These are phyloP conservation scores for Leccinum boreale DNA, from an alignment of 768 basidiomycete genomes.

Conservation along the genomic window DNA sequence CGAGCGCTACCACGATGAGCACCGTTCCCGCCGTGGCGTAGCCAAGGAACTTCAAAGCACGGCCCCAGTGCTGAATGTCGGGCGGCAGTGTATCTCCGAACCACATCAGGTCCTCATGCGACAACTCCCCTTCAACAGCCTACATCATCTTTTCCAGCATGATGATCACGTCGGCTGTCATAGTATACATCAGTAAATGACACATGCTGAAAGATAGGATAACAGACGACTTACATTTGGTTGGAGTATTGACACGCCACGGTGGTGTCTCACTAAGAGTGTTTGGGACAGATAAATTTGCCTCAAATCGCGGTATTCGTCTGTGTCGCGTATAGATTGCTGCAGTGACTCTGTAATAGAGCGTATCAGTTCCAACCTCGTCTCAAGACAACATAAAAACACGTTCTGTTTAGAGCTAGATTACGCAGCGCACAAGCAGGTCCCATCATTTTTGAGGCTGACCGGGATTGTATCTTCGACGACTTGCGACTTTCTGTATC, in stretches of 20 bases:
- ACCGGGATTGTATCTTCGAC: background rate
- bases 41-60: too few relatives aligned
- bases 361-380: background rate
- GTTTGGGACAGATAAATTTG: background rate
- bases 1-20: too few relatives aligned
- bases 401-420: slow-evolving; percentile 17
- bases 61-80: slow-evolving; percentile 14
- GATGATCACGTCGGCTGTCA: slow-evolving; percentile 11
- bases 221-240: background rate
- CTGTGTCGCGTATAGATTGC: background rate
- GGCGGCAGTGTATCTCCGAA: slow-evolving; percentile 16
- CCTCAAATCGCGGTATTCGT: background rate
- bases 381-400: background rate
- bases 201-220: background rate
- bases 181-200: too few relatives aligned
- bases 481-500: background rate
- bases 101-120: slow-evolving; percentile 14
- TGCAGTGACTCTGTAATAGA: background rate
- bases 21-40: too few relatives aligned
- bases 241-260: background rate
- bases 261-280: background rate
- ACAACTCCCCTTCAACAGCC: slow-evolving; percentile 12
- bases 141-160: slow-evolving; percentile 21
- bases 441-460: slow-evolving; percentile 22
- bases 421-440: slow-evolving; percentile 22